Percentiles rank a stretch among this genome's conserved stretches.
phyloP scores from a whole-genome alignment of 2,329 filamentous ascomycete genomes.

The Alternaria arbusti region DNA sequence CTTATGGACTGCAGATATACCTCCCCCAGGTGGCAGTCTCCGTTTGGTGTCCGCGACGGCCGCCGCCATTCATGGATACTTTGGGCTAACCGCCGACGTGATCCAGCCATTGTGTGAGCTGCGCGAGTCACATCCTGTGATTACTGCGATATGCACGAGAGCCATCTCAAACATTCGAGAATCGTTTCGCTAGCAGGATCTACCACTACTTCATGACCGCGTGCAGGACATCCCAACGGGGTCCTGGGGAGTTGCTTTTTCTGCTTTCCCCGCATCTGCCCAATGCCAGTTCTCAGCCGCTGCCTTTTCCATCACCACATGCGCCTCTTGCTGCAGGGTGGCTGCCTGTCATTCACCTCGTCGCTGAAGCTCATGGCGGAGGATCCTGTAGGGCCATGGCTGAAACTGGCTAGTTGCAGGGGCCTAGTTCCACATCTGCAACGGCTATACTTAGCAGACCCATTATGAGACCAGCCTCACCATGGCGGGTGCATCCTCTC shows the following conservation, averaged over 20 bases:
- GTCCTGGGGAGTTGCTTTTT: neutral
- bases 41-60: slow-evolving; percentile 20
- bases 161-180: slow-evolving; percentile 14
- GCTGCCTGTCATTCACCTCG: slow-evolving; percentile 6
- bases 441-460: slow-evolving; percentile 45
- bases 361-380: slow-evolving; percentile 14
- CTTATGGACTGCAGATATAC: slow-evolving; percentile 16
- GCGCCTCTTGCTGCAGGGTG: neutral
- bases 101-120: slow-evolving; percentile 32
- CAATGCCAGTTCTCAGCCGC: slow-evolving; percentile 1
- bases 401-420: slow-evolving; percentile 43
- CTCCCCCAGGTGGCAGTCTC: slow-evolving; percentile 4
- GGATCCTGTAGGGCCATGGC: slow-evolving; percentile 35
- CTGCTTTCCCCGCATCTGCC: slow-evolving; percentile 1
- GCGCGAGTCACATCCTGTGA: slow-evolving; percentile 34
- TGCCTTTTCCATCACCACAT: neutral
- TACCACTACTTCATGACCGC: neutral
- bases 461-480: slow-evolving; percentile 22
- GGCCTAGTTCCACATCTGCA: slow-evolving; percentile 44
- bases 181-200: slow-evolving; percentile 14
- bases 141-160: slow-evolving; percentile 29
- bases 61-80: slow-evolving; percentile 7
- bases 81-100: slow-evolving; percentile 31
- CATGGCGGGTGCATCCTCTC: slow-evolving; percentile 31
- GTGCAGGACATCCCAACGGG: neutral